These are phyloP conservation scores for Aschersonia sp. DNA, from an alignment of 2,329 filamentous ascomycete genomes.

Conservation along the genomic window DNA sequence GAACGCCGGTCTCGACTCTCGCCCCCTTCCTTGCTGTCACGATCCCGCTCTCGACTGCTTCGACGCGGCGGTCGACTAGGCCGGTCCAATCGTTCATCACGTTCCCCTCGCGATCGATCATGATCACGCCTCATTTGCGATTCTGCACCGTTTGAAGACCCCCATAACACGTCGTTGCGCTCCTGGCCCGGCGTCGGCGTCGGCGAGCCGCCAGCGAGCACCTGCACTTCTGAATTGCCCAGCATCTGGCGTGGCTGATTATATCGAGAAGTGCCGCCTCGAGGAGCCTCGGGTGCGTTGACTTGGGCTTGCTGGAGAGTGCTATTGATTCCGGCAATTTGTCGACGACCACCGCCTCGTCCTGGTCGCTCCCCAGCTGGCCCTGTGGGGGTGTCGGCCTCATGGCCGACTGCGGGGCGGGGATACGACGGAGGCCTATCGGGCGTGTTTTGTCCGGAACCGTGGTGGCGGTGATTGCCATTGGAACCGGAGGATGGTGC, in stretches of 20 bases:
- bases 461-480: constrained; percentile 13
- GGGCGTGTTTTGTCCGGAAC: not conserved
- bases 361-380: constrained; percentile 20
- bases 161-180: constrained; percentile 27
- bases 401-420: constrained; percentile 8
- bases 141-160: constrained; percentile 16
- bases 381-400: constrained; percentile 18
- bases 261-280: constrained; percentile 20
- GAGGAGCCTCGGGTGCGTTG: constrained; percentile 22
- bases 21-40: constrained; percentile 28
- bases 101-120: constrained; percentile 28
- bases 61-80: constrained; percentile 27
- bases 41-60: constrained; percentile 35
- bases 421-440: not conserved
- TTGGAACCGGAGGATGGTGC: constrained; percentile 11
- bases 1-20: constrained; percentile 30
- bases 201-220: constrained; percentile 38
- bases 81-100: constrained; percentile 25
- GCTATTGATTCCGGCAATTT: constrained; percentile 45
- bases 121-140: constrained; percentile 18
- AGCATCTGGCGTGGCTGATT: constrained; percentile 25
- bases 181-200: constrained; percentile 33
- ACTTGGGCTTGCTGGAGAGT: constrained; percentile 37
- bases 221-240: constrained; percentile 40
- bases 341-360: constrained; percentile 29